Base-by-base conservation (phyloP, 1,139 yeast genomes). In the Suhomyces bokatorum region DNA sequence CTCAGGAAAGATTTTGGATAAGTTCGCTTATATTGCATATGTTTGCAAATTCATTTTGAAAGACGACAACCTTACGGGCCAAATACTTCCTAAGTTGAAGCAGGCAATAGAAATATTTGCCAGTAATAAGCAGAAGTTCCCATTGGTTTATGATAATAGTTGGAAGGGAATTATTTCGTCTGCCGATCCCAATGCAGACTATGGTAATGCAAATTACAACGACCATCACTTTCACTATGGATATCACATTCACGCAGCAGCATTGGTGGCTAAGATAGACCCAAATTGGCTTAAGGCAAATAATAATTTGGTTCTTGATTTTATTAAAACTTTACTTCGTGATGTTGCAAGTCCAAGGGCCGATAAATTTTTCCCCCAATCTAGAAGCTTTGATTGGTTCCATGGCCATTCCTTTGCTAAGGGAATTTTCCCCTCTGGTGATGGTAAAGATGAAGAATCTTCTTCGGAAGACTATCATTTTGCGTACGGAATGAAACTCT, bases 171-270 rank as follows among this genome's bases (percentile, higher is more conserved):
- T 86, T 9, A 74, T 84, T 12, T 84, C 91, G 0, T 75, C 85
- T 0, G 87, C 90, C 0, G 82, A 80, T 1, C 74, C 82, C 1
- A 80, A 70, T 14, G 83, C 82, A 1, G 95, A 86, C 67, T 86
- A 82, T 60, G 95, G 95, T 43, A 86, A 86, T 57, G 75, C 90
- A 10, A 82, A 79, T 57, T 86, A 85, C 59, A 86, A 86, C 56
- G 95, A 86, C 56, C 95, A 86, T 56, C 93, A 86, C 63, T 86
- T 86, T 70, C 93, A 86, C 64, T 86, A 85, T 57, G 88, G 89
- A 1, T 86, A 86, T 54, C 89, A 83, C 56, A 75, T 86, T 34
- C 85, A 85, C 58, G 87, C 93, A 0, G 81, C 85, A 41, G 87
- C 91, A 0, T 64, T 86, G 14, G 66, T 83, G 10, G 83, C 80